Percentiles rank a stretch among this genome's conserved stretches.
These are phyloP conservation scores for Botryotinia narcissicola DNA, from an alignment of 2,329 filamentous ascomycete genomes.

Conservation along the genomic window DNA sequence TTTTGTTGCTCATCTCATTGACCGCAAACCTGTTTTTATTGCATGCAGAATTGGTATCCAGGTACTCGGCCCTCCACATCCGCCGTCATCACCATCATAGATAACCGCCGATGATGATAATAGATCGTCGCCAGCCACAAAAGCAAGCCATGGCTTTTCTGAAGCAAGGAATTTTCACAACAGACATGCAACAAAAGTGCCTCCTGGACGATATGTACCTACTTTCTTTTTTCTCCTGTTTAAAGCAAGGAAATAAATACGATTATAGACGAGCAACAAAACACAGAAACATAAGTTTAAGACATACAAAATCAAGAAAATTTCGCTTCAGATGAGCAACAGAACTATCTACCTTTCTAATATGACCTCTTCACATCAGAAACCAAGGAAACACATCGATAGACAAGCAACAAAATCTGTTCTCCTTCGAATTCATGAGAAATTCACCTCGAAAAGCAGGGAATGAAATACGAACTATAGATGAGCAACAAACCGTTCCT, in stretches of 20 bases:
- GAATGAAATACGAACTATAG: not conserved
- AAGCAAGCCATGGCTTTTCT: not conserved
- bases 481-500: not conserved
- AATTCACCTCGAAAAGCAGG: not conserved
- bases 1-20: slow-evolving; percentile 11
- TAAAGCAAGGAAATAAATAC: not conserved
- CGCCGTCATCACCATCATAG: not conserved
- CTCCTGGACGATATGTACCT: not conserved
- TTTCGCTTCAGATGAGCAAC: not conserved
- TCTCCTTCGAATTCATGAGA: too few species aligned
- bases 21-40: slow-evolving; percentile 9
- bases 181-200: not conserved
- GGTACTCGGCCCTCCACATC: not conserved
- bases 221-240: not conserved
- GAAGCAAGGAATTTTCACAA: not conserved
- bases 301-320: not conserved
- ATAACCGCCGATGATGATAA: not conserved
- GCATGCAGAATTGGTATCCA: not conserved
- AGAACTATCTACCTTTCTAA: not conserved
- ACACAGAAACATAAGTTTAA: not conserved
- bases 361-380: not conserved
- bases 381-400: not conserved
- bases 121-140: not conserved
- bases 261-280: not conserved
- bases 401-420: not conserved